Conservation (phyloP, 2,329 filamentous ascomycete species). For the Fusarium albosuccineum region DNA sequence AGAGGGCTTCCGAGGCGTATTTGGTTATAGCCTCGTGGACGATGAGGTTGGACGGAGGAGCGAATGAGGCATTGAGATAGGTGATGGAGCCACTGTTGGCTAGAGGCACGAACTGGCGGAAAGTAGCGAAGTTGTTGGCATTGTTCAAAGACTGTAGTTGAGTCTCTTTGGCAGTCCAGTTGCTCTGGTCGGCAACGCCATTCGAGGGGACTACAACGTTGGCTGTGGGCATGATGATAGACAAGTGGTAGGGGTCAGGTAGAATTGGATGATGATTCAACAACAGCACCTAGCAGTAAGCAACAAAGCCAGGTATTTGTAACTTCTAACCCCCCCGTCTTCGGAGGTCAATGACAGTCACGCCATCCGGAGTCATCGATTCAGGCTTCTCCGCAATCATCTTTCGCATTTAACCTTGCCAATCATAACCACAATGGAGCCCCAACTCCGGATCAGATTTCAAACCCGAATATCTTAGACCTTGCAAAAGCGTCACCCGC, state of each 20-base stretch:
- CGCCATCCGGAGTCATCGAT: background rate
- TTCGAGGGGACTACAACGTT: background rate
- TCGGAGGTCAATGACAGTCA: background rate
- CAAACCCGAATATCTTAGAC: background rate
- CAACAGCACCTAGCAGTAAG: background rate
- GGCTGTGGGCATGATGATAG: background rate
- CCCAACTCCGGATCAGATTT: background rate
- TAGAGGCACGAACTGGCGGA: background rate
- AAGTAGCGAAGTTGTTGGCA: background rate
- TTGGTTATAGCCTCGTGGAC: background rate
- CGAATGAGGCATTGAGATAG: constrained; percentile 3
- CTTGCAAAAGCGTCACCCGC: background rate
- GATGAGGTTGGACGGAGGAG: constrained; percentile 1
- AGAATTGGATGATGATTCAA: background rate
- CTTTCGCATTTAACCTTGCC: background rate
- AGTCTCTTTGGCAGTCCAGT: background rate
- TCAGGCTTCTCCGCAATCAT: background rate
- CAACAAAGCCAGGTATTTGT: background rate
- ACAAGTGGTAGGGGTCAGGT: background rate
- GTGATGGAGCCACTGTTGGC: background rate
- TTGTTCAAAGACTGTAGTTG: too few relatives aligned
- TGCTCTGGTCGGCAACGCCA: background rate
- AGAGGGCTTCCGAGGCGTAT: background rate
- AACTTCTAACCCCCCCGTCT: background rate
- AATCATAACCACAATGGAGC: background rate